phyloP scores from a whole-genome alignment of 177 flowering plant genomes.

The Vitis hybrid region DNA sequence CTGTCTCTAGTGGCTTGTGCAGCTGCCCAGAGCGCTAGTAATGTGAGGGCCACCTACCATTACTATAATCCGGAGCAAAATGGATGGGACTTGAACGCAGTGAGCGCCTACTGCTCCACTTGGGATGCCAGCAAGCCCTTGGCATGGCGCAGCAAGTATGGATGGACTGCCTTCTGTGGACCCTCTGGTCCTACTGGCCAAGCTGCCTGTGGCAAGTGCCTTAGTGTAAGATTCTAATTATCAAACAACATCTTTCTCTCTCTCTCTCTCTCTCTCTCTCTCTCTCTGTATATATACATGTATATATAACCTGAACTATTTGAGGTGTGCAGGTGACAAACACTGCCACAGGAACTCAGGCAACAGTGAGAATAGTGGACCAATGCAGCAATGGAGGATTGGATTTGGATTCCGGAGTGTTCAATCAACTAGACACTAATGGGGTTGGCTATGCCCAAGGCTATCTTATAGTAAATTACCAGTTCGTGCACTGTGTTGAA shows the following conservation, averaged over 20 bases:
- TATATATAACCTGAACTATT: too few relatives aligned
- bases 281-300: too few relatives aligned
- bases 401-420: conserved; percentile 56
- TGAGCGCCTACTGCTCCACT: conserved; percentile 61
- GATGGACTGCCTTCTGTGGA: conserved; percentile 83
- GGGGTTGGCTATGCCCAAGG: conserved; percentile 54
- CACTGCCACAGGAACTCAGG: conserved; percentile 38
- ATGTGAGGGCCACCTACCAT: conserved; percentile 70
- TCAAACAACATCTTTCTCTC: too few relatives aligned
- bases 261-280: too few relatives aligned
- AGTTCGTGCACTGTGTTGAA: conserved; percentile 40
- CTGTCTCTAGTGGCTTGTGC: conserved; percentile 1
- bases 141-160: conserved; percentile 58
- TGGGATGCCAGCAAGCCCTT: conserved; percentile 72
- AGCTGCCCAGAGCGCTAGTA: conserved; percentile 34
- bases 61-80: conserved; percentile 50
- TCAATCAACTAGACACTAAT: conserved; percentile 49
- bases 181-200: conserved; percentile 62
- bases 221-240: conserved; percentile 35
- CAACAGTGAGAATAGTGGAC: conserved; percentile 66
- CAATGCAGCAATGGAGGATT: conserved; percentile 78
- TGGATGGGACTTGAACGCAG: conserved; percentile 50
- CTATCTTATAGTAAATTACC: conserved; percentile 49
- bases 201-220: conserved; percentile 63
- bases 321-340: conserved; percentile 52